A percentile compares a stretch with the other conserved stretches of the same genome.
Conservation (phyloP, 257 asterid species). For the Primulina eburnea region DNA sequence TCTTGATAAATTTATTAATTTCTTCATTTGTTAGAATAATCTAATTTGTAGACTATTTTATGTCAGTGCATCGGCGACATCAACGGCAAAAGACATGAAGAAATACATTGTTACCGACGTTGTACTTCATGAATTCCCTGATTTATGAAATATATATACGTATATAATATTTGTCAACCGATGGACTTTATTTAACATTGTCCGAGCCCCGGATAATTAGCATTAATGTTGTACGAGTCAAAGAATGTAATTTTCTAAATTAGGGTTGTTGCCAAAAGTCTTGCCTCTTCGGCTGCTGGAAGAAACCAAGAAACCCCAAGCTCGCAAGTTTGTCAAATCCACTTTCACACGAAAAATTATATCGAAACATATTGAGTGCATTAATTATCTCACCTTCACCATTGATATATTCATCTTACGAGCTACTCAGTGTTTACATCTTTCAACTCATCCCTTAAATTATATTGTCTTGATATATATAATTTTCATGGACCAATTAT, state of each 20-base stretch:
- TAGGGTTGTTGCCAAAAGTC: background rate
- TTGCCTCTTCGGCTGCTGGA: background rate
- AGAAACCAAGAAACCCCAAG: background rate
- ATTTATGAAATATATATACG: conserved; percentile 15
- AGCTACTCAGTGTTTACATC: too few species aligned
- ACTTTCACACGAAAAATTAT: background rate
- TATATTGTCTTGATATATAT: too few species aligned
- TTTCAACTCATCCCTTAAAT: too few species aligned
- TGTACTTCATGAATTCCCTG: conserved; percentile 33
- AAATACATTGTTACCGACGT: conserved; percentile 30
- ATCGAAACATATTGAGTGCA: too few species aligned
- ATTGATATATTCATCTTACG: too few species aligned
- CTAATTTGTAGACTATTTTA: background rate
- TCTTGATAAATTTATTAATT: background rate
- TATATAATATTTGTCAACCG: conserved; percentile 26
- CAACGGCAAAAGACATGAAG: conserved; percentile 20
- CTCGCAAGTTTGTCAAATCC: background rate
- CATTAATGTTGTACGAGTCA: background rate
- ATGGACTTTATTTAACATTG: conserved; percentile 30
- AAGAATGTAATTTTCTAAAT: background rate
- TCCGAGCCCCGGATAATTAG: background rate
- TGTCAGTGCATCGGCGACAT: conserved; percentile 23
- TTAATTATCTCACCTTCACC: too few species aligned
- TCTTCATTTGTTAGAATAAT: background rate
- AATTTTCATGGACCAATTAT: too few species aligned